Percentiles rank a stretch among this genome's conserved stretches.
Conservation (phyloP, 2,329 filamentous ascomycete genomes). For the Eutypella sp. region DNA sequence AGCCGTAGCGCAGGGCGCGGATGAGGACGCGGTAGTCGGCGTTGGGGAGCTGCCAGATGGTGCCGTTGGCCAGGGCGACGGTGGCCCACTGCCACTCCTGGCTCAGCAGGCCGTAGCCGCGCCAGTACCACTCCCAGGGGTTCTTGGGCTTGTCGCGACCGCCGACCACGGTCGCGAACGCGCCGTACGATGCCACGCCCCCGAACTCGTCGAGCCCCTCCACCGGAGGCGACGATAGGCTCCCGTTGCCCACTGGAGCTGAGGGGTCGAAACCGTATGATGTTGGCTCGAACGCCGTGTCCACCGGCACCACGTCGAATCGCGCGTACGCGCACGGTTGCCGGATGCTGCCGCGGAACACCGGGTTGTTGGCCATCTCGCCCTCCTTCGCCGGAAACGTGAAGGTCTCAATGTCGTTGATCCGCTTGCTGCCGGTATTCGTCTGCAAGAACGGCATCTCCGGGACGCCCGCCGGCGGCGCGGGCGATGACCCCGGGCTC, state of each 20-base stretch:
- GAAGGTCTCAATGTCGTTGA: background rate
- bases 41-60: background rate
- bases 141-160: background rate
- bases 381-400: background rate
- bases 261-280: background rate
- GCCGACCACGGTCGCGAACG: background rate
- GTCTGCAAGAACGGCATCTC: background rate
- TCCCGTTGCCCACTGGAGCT: background rate
- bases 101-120: background rate
- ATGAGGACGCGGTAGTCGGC: background rate
- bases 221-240: background rate
- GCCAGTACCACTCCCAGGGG: background rate
- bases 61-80: background rate
- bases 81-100: background rate
- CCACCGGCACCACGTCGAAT: background rate
- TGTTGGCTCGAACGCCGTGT: background rate
- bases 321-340: background rate
- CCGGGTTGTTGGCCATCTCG: background rate
- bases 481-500: background rate
- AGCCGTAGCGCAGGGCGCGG: conserved; percentile 1
- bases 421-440: background rate
- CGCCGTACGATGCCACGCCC: background rate
- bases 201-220: background rate
- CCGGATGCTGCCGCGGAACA: background rate
- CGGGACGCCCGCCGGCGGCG: conserved; percentile 1